Base-by-base conservation (phyloP, 2,329 filamentous ascomycete species). In the Colletotrichum karsti region DNA sequence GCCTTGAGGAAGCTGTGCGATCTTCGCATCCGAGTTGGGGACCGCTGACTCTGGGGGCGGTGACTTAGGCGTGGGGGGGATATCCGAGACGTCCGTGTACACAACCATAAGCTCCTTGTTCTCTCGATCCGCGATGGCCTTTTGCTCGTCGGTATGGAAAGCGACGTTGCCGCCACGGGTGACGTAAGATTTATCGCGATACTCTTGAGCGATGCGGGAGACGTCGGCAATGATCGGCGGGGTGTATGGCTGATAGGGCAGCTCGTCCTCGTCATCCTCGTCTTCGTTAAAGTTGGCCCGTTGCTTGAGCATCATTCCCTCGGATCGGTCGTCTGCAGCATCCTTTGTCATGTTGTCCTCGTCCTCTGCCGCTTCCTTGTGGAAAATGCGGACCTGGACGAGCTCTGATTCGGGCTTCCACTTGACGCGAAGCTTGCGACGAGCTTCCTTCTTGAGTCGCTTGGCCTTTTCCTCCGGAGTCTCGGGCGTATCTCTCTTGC, bases 351-450 rank as follows among this genome's bases (percentile, higher is more conserved):
- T 90, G 73, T 89, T 91, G 62, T 86, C 84, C 64, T 90, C 85
- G 72, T 93, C 91, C 75, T 94, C 92, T 1, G 87, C 86, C 2
- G 88, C 89, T 69, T 93, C 91, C 73, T 93, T 92, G 61, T 90
- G 88, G 79, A 95, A 94, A 55, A 90, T 82, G 70, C 88, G 87
- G 61, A 93, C 82, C 72, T 92, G 83, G 2, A 90, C 90, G 30
- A 95, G 84, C 30, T 89, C 87, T 18, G 86, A 81, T 55, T 91
- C 92, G 0, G 89, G 85, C 74, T 91, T 92, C 85, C 92, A 95
- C 7, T 81, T 86, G 6, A 95, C 93, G 12, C 90, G 87, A 22
- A 94, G 81, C 70, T 91, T 89, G 37, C 91, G 87, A 54, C 92
- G 87, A 66, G 88, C 85, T 75, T 94, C 92, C 74, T 93, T 94